phyloP scores from a whole-genome alignment of 2,329 filamentous ascomycete genomes.

The Myriosclerotinia curreyana region DNA sequence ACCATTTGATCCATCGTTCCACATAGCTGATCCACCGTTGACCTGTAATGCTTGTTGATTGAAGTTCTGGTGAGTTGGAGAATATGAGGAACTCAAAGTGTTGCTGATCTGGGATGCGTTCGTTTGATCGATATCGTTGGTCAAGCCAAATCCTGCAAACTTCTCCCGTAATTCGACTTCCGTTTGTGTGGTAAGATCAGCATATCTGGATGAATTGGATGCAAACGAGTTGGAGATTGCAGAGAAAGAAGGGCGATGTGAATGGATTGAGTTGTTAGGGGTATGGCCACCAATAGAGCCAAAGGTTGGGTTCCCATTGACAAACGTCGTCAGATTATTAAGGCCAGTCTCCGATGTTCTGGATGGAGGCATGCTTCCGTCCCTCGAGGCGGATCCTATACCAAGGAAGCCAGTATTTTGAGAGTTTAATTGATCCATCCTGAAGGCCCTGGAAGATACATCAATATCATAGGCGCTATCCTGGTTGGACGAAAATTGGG shows the following conservation, averaged over 20 bases:
- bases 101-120: constrained; percentile 29
- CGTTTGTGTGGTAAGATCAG: constrained; percentile 29
- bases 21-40: constrained; percentile 31
- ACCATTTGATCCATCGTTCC: constrained; percentile 32
- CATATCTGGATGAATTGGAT: constrained; percentile 42
- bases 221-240: constrained; percentile 48
- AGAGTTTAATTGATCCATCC: constrained; percentile 38
- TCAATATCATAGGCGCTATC: constrained; percentile 34
- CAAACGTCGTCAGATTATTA: constrained; percentile 31
- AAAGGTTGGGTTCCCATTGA: constrained; percentile 30
- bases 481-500: constrained; percentile 27
- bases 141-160: constrained; percentile 33
- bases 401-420: constrained; percentile 46
- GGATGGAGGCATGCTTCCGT: constrained; percentile 55
- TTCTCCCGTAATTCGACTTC: constrained; percentile 36
- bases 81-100: constrained; percentile 29
- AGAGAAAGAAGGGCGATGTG: constrained; percentile 47
- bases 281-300: constrained; percentile 41
- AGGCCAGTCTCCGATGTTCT: constrained; percentile 49
- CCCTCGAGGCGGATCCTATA: constrained; percentile 49
- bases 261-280: constrained; percentile 47
- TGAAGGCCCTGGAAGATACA: constrained; percentile 27
- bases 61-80: constrained; percentile 33
- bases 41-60: constrained; percentile 30
- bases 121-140: constrained; percentile 31